These are phyloP conservation scores for Naganishia sp. DNA, from an alignment of 1,284 basidiomycete genomes.

Conservation along the genomic window DNA sequence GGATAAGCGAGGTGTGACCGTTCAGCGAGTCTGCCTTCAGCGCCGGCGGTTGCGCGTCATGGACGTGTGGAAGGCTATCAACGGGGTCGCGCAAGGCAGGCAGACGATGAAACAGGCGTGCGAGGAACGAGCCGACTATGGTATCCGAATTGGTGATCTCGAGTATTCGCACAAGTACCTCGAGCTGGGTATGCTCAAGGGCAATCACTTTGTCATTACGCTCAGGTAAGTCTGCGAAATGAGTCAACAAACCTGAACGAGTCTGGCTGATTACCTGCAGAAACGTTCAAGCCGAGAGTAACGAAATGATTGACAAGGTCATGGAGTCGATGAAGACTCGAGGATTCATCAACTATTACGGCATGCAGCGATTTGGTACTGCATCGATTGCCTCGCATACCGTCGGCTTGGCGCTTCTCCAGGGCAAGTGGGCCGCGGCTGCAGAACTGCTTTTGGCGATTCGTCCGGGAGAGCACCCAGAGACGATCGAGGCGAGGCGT, in stretches of 20 bases:
- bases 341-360: constrained; percentile 98
- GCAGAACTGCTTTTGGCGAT: constrained; percentile 76
- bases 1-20: constrained; percentile 95
- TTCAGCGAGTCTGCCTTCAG: constrained; percentile 84
- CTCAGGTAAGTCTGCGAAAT: constrained; percentile 65
- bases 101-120: constrained; percentile 63
- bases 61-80: constrained; percentile 78
- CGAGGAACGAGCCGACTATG: constrained; percentile 78
- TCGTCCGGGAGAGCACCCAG: constrained; percentile 85
- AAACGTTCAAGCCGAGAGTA: constrained; percentile 74
- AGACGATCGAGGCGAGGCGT: constrained; percentile 72
- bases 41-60: constrained; percentile 76
- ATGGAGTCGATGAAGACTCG: constrained; percentile 77
- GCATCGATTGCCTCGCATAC: constrained; percentile 92
- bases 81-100: constrained; percentile 63
- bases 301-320: constrained; percentile 70
- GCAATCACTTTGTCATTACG: constrained; percentile 93
- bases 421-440: constrained; percentile 85
- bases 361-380: constrained; percentile 99
- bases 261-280: constrained; percentile 54
- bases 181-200: constrained; percentile 91
- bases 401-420: constrained; percentile 85
- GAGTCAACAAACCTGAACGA: neutral
- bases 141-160: constrained; percentile 84
- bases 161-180: constrained; percentile 77